Base-by-base conservation (phyloP, 148 eudicot species). In the Rhododendron ferrugineum region DNA sequence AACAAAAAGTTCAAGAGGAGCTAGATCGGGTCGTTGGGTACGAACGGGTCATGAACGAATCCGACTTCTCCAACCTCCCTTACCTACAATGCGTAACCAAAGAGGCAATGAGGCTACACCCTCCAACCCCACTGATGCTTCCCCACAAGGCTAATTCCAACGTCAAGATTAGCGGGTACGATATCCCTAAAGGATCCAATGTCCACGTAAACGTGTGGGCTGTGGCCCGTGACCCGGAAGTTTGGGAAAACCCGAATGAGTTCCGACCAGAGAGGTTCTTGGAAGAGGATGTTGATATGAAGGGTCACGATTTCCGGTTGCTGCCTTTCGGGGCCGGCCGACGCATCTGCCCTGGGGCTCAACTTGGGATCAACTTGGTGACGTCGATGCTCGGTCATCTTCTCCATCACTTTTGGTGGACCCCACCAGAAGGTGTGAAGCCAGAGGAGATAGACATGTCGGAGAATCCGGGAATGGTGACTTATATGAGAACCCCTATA, bases 281-380 rank as follows among this genome's bases (percentile, higher is more conserved):
- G 0, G 95, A 93, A 84, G 93, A 90, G 84, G 95, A 95, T 79
- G 89, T 95, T 0, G 98, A 95, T 85, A 90, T 95, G 93, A 95
- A 94, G 86, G 98, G 98, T 18, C 91, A 90, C 7, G 97, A 95
- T 82, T 94, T 86, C 76, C 87, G 97, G 66, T 84, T 95, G 56
- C 88, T 95, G 18, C 98, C 97, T 3, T 95, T 95, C 58, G 98
- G 98, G 18, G 94, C 98, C 0, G 98, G 98, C 15, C 89, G 98
- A 82, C 88, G 98, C 2, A 88, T 95, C 5, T 95, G 98, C 81
- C 98, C 98, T 0, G 97, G 98, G 36, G 90, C 98, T 16, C 95
- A 94, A 70, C 89, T 95, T n/a, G 98, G 93, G 6, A 92, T 94
- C 74, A 90, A 94, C 83, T 84, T 94, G 92, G 97, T 95, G 42